Evolutionary conservation across 2,329 filamentous ascomycete species (phyloP), one percentile per base, ranked within the genome.

Genomic region (Ceratocystis eucalypticola): DNA sequence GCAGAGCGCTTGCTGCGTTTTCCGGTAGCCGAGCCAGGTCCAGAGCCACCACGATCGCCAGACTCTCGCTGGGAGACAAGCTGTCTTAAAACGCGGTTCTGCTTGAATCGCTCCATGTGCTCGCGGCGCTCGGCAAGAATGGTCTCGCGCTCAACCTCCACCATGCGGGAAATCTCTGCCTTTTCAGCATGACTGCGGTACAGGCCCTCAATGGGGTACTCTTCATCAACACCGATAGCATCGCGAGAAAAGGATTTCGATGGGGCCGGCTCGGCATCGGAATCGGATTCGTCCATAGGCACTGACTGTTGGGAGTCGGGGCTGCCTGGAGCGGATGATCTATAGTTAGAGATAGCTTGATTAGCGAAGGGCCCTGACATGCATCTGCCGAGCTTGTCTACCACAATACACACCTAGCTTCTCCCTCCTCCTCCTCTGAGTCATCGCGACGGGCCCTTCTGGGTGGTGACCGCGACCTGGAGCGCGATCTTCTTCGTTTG

Each of bases 121-220:
- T 90, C 85, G 45, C 88, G 87, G 70, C 94, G 90, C 71, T 96
- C 89, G 22, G 91, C 93, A 5, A 99, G 83, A 57, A 96, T 87
- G 73, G 91, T 85, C 75, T 99, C 94, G 69, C 93, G 88, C 73
- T 96, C 87, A 64, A 97, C 87, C 77, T 97, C 92, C 37, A 91
- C 87, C 82, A 96, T 85, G 66, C 81, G 83, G 82, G 94, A 86
- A 69, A 99, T 94, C 64, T 88, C 80, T 6, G 82, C 82, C 75
- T 89, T 92, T 73, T 94, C 89, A 48, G 84, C 81, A 57, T 85
- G 80, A 70, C 84, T 88, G 71, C 84, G 82, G 74, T 90, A 94
- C 72, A 94, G 86, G 71, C 93, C 92, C 70, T 99, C 94, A 69
- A 96, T 83, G 0, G 93, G 91, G 73, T 95, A 94, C 66, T 88